Percentiles rank a stretch among this genome's conserved stretches.
Conservation (phyloP, 352 stramenopile genomes). For the Globisporangium orthogonon region DNA sequence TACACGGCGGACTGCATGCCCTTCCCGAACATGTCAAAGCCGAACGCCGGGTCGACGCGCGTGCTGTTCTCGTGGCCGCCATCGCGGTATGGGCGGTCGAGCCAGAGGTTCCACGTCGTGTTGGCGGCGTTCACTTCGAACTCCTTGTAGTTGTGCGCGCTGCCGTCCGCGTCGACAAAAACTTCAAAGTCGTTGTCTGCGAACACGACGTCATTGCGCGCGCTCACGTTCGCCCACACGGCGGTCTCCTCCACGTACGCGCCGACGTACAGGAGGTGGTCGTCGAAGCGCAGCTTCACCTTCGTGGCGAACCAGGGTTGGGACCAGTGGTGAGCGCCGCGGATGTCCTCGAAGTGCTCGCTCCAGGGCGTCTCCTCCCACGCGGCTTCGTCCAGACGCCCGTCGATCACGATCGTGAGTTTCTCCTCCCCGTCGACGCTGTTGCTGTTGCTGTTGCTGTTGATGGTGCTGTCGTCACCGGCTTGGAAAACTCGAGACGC, state of each 20-base stretch:
- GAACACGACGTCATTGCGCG: slow-evolving; percentile 67
- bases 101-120: slow-evolving; percentile 85
- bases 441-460: not conserved
- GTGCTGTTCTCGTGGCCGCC: slow-evolving; percentile 80
- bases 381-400: slow-evolving; percentile 43
- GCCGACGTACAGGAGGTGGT: slow-evolving; percentile 62
- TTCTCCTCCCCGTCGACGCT: not conserved
- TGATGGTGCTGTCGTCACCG: not conserved
- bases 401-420: slow-evolving; percentile 30
- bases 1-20: slow-evolving; percentile 44
- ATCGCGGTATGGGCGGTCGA: slow-evolving; percentile 84
- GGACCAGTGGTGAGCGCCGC: slow-evolving; percentile 39
- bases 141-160: slow-evolving; percentile 88
- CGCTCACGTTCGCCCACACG: slow-evolving; percentile 65
- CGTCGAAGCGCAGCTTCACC: slow-evolving; percentile 75
- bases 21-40: slow-evolving; percentile 61
- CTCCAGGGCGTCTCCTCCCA: slow-evolving; percentile 56
- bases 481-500: not conserved
- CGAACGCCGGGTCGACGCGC: slow-evolving; percentile 49
- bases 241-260: slow-evolving; percentile 56
- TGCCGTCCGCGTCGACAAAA: slow-evolving; percentile 78
- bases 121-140: slow-evolving; percentile 88
- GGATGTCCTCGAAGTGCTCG: slow-evolving; percentile 64
- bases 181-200: slow-evolving; percentile 91
- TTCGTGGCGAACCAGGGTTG: slow-evolving; percentile 67